These are phyloP conservation scores for Ophiocordyceps sinensis DNA, from an alignment of 2,329 filamentous ascomycete species.

Conservation along the genomic window DNA sequence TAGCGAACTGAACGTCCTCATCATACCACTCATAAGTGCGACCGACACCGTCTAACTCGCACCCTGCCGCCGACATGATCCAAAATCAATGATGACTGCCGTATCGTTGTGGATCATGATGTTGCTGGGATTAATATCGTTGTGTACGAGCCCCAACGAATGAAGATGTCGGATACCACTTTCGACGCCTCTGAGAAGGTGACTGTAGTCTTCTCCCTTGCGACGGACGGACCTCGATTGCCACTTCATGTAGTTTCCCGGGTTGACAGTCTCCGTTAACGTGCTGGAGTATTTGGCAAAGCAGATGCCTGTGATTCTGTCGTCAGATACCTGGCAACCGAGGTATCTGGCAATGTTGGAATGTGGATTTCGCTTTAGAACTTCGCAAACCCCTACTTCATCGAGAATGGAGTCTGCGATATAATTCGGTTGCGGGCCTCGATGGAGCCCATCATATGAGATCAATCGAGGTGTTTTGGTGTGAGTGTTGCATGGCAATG, in stretches of 20 bases:
- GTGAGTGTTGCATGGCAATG: conserved; percentile 1
- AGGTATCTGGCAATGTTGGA: conserved; percentile 6
- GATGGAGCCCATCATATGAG: conserved; percentile 1
- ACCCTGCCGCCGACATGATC: conserved; percentile 11
- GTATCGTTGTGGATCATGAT: conserved; percentile 17
- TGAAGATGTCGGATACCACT: conserved; percentile 18
- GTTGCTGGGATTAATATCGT: conserved; percentile 20
- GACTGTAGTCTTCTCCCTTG: neutral
- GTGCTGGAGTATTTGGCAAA: conserved; percentile 4
- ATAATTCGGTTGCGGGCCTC: conserved; percentile 1
- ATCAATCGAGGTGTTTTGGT: conserved; percentile 1
- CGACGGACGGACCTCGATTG: neutral
- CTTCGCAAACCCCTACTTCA: conserved; percentile 5
- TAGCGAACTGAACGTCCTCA: neutral
- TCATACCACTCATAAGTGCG: conserved; percentile 4
- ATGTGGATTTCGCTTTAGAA: conserved; percentile 6
- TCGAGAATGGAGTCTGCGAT: conserved; percentile 3
- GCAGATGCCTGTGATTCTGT: conserved; percentile 5
- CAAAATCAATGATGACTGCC: conserved; percentile 21
- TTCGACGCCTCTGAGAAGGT: conserved; percentile 4
- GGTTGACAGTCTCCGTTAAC: conserved; percentile 2
- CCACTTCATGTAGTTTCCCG: conserved; percentile 1
- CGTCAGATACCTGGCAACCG: conserved; percentile 5
- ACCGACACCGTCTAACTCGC: conserved; percentile 3
- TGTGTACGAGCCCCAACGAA: conserved; percentile 18